Conservation (phyloP, 352 stramenopile genomes). For the Hyphochytrium catenoides region DNA sequence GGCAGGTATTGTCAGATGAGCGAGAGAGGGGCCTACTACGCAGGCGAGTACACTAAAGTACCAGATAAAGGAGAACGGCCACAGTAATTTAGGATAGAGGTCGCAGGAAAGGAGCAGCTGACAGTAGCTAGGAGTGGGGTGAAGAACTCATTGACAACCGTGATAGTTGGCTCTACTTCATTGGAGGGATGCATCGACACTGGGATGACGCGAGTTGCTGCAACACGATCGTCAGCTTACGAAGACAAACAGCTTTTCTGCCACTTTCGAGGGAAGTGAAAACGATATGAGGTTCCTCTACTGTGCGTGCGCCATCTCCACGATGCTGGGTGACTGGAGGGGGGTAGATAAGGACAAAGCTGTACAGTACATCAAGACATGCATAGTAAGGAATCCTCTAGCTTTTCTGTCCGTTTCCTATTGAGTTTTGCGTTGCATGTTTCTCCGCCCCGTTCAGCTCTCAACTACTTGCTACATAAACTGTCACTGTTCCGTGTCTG, state of each 20-base stretch:
- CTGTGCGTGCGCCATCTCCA: constrained; percentile 57
- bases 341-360: constrained; percentile 30
- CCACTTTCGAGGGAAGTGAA: constrained; percentile 33
- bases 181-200: neutral
- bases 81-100: no score
- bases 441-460: no score
- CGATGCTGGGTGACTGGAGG: constrained; percentile 59
- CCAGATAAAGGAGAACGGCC: no score
- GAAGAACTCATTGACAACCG: constrained; percentile 1
- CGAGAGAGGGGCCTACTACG: no score
- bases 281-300: constrained; percentile 68
- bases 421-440: no score
- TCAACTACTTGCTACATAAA: no score
- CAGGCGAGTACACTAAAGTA: no score
- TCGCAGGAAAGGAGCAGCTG: no score
- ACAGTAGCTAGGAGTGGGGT: neutral
- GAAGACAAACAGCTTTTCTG: constrained; percentile 32
- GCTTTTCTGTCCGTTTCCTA: no score
- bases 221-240: no score
- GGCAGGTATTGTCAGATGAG: no score
- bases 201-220: neutral
- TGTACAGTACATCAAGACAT: constrained; percentile 51
- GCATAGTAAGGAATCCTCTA: constrained; percentile 20
- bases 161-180: neutral
- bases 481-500: no score